Percentiles rank a stretch among this genome's conserved stretches.
Evolutionary conservation across 2,329 filamentous ascomycete genomes (phyloP).

Genomic region (Sphaerulina populicola): DNA sequence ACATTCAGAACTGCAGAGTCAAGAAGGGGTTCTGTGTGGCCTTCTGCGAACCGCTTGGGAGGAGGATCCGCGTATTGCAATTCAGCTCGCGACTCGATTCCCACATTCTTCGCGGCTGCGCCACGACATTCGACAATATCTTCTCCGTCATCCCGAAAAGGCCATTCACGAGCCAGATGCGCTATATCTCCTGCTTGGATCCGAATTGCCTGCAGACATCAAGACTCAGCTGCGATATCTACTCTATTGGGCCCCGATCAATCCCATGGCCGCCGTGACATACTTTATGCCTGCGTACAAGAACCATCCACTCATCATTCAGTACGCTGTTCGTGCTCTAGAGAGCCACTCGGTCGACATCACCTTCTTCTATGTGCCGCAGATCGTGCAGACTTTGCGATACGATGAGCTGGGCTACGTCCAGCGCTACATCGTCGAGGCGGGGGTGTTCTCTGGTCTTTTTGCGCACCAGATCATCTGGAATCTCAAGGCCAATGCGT

Average conservation of each 20-base stretch:
- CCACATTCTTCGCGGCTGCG: constrained; percentile 59
- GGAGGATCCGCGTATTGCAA: constrained; percentile 76
- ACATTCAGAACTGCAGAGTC: constrained; percentile 38
- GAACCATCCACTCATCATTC: constrained; percentile 85
- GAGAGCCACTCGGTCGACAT: constrained; percentile 94
- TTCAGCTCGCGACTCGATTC: constrained; percentile 75
- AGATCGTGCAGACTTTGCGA: constrained; percentile 89
- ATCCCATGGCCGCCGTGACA: constrained; percentile 85
- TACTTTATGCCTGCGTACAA: constrained; percentile 87
- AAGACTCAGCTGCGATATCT: constrained; percentile 84
- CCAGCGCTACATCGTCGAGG: constrained; percentile 92
- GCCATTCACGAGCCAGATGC: constrained; percentile 74
- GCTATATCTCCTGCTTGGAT: constrained; percentile 70
- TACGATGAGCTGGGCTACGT: constrained; percentile 93
- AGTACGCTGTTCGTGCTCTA: constrained; percentile 91
- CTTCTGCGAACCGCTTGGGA: constrained; percentile 77
- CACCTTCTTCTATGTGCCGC: constrained; percentile 97
- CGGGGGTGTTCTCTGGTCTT: constrained; percentile 91
- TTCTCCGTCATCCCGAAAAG: constrained; percentile 76
- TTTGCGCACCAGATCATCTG: constrained; percentile 99
- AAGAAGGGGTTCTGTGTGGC: constrained; percentile 30
- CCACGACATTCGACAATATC: constrained; percentile 66
- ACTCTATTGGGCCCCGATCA: constrained; percentile 85
- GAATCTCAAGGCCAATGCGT: constrained; percentile 99
- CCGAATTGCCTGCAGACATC: constrained; percentile 67